Evolutionary conservation across 306 rosid species (phyloP), one percentile per base, ranked within the genome.

Genomic region (Medicago lupulina): DNA sequence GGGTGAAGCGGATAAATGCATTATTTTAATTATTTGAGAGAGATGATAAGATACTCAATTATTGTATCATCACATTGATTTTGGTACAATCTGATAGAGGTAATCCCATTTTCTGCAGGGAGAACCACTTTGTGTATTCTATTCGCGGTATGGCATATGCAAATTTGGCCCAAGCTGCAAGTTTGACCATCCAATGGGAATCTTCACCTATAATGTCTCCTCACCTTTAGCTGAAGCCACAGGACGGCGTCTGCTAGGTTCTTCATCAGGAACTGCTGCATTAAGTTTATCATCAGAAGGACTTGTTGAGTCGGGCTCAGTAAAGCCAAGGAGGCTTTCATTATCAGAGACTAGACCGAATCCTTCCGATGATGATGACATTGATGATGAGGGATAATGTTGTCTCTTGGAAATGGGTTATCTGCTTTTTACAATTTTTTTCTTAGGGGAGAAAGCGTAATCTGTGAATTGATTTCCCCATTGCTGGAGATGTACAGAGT

Each of bases 121-220:
- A 79, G 93, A 95, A 72, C 97, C 97, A 72, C 68, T 92, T 78
- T 95, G 98, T 88, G 92, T 90, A 81, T 90, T 92, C 84, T 95
- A 95, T 79, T 92, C 96, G 21, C 98, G 97, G 66, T 95, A 95
- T 78, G 98, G 97, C 65, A 95, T 92, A 80, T 95, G 98, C 87
- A 95, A 95, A 88, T 95, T 95, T 47, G 98, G 98, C 34, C 98
- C 98, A 28, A 92, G 97, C 82, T 95, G 98, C 92, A 95, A 95
- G 91, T 95, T 95, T 82, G 96, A 92, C 77, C 98, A 95, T 62
- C 98, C 98, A 51, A 92, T 92, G 96, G 95, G 90, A 83, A 86
- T 92, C 85, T 90, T 92, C 80, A 57, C 97, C 17, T 91, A 90
- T 76, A 88, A 90, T 81, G 80, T 81, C 13, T 76, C 97, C 8